A percentile compares a stretch with the other conserved stretches of the same genome.
phyloP scores from a whole-genome alignment of 805 yeast species.

The Candida yuanshanica region DNA sequence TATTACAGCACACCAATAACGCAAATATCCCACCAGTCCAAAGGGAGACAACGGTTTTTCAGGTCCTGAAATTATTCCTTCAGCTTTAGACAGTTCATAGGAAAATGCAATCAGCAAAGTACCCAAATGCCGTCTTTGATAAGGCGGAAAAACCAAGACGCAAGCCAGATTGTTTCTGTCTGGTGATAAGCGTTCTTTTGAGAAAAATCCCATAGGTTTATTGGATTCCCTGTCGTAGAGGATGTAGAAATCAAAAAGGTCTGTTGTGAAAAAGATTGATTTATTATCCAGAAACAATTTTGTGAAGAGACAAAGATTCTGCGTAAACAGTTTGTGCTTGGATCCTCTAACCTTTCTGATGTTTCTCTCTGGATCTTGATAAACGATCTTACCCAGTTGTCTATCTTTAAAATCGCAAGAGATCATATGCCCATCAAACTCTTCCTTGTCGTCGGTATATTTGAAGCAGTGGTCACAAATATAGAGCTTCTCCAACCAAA shows the following conservation, averaged over 20 bases:
- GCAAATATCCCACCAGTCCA: constrained; percentile 67
- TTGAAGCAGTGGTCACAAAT: constrained; percentile 85
- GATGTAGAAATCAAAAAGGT: constrained; percentile 74
- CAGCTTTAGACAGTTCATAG: constrained; percentile 64
- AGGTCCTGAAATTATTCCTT: constrained; percentile 73
- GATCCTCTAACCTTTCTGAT: constrained; percentile 68
- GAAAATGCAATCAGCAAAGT: constrained; percentile 77
- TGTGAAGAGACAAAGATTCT: constrained; percentile 77
- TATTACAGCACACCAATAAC: constrained; percentile 65
- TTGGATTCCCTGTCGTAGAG: constrained; percentile 46
- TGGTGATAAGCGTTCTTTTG: constrained; percentile 74
- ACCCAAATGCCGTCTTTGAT: constrained; percentile 74
- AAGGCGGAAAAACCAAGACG: constrained; percentile 87
- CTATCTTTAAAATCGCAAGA: constrained; percentile 37
- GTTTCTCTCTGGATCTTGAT: constrained; percentile 46
- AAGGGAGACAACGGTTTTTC: constrained; percentile 84
- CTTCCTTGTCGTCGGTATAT: constrained; percentile 47
- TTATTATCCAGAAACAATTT: constrained; percentile 87
- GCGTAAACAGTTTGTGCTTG: constrained; percentile 64
- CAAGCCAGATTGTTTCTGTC: constrained; percentile 87
- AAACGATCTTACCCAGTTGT: constrained; percentile 66
- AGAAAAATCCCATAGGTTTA: constrained; percentile 84
- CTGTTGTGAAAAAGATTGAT: constrained; percentile 76
- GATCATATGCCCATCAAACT: constrained; percentile 44
- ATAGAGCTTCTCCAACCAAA: constrained; percentile 57